Base-by-base conservation (phyloP, 2,329 filamentous ascomycete species). In the Triangularia setosa region DNA sequence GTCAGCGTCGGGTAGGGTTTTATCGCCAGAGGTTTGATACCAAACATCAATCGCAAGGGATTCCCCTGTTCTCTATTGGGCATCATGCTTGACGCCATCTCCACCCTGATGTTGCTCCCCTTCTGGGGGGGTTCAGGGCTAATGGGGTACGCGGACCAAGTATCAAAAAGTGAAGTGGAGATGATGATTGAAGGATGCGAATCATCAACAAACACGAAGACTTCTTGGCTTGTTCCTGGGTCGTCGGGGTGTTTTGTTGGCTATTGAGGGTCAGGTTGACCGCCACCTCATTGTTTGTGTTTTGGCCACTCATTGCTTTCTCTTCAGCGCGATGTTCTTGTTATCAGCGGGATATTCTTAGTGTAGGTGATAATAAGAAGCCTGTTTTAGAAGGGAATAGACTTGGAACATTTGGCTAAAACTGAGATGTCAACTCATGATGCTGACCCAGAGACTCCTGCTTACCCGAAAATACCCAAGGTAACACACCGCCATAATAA, bases 11-110 rank as follows among this genome's bases (percentile, higher is more conserved):
- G 30, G 62, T 55, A 60, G 62, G 61, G 40, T 65, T 55, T 55
- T 25, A 57, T n/a, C 63, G 60, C 63, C 25, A 60, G 61, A 62
- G 48, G 60, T 57, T 65, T 71, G 65, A 63, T 66, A 64, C 65
- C 60, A 40, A 64, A 58, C 40, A 44, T 60, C 58, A 60, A 60
- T 56, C 40, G 63, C 65, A 67, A 61, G 64, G 65, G 55, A 61
- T 44, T 21, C 60, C 28, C 24, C 58, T 61, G 58, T 63, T 63
- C 55, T 27, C 62, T 59, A 52, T 60, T 57, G 60, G 57, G 58
- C 63, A 55, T 64, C 33, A 55, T 64, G 33, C 55, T 61, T 44
- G 53, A 52, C 56, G 48, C 58, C 14, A 40, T 63, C 27, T 33
- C 35, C 44, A 40, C 21, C 55, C 58, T 58, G 23, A 2, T 28